Evolutionary conservation across 2,329 filamentous ascomycete genomes (phyloP).

Genomic region (Alternaria viburni): DNA sequence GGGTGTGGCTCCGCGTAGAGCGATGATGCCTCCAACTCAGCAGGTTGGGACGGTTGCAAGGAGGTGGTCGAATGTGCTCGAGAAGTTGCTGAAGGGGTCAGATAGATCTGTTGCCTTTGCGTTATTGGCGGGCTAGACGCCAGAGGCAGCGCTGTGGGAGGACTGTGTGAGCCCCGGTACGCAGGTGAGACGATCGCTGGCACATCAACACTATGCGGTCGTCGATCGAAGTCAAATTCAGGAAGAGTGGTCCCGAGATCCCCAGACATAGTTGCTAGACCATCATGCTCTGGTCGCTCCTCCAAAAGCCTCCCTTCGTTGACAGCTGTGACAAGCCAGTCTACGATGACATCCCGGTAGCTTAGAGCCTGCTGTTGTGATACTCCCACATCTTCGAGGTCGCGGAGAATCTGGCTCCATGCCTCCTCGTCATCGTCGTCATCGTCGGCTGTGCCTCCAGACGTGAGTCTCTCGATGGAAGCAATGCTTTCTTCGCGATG

Average conservation of each 20-base stretch:
- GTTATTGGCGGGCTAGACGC: neutral
- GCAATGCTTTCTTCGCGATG: conserved; percentile 38
- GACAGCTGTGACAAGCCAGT: conserved; percentile 40
- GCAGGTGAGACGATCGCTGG: neutral
- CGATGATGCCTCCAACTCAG: conserved; percentile 2
- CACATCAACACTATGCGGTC: conserved; percentile 3
- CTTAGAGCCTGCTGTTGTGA: conserved; percentile 26
- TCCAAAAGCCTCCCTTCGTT: conserved; percentile 40
- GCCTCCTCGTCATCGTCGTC: conserved; percentile 33
- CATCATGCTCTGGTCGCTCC: conserved; percentile 14
- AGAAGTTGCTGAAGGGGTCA: neutral
- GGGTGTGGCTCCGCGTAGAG: neutral
- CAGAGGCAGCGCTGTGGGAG: neutral
- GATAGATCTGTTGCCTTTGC: neutral
- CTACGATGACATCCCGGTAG: conserved; percentile 37
- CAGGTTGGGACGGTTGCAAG: neutral
- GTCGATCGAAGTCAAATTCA: neutral
- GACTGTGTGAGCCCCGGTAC: neutral
- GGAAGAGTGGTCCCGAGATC: conserved; percentile 7
- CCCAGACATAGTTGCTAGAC: conserved; percentile 6
- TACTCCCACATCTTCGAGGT: conserved; percentile 42
- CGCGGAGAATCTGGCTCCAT: conserved; percentile 40
- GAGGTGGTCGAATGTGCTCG: neutral
- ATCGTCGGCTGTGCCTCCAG: conserved; percentile 9
- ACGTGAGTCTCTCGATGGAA: conserved; percentile 32